Percentiles rank a stretch among this genome's conserved stretches.
Conservation (phyloP, 2,329 filamentous ascomycete genomes). For the Pseudonectria foliicola region DNA sequence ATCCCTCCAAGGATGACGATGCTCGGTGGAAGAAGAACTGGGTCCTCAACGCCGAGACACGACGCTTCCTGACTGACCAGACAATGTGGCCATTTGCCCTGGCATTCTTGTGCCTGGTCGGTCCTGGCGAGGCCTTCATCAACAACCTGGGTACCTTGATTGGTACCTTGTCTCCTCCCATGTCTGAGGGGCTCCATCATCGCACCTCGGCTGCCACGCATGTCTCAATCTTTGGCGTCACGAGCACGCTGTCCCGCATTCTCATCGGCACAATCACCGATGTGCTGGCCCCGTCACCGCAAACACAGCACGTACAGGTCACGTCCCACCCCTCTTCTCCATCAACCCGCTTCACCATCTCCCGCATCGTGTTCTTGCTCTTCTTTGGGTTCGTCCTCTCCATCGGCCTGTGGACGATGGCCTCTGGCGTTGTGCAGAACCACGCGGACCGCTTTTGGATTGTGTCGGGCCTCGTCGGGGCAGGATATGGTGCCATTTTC, state of each 20-base stretch:
- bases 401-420: constrained; percentile 68
- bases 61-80: constrained; percentile 72
- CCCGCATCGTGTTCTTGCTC: constrained; percentile 73
- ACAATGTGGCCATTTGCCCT: constrained; percentile 95
- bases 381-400: constrained; percentile 68
- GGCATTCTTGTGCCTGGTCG: constrained; percentile 88
- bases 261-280: constrained; percentile 85
- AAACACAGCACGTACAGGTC: constrained; percentile 50
- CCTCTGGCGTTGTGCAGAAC: constrained; percentile 66
- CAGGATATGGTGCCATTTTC: constrained; percentile 90
- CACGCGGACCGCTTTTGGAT: constrained; percentile 77
- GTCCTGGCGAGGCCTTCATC: constrained; percentile 94
- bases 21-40: constrained; percentile 72
- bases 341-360: constrained; percentile 51
- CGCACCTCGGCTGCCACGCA: constrained; percentile 71
- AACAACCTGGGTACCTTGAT: constrained; percentile 96
- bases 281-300: constrained; percentile 65
- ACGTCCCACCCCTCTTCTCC: constrained; percentile 18
- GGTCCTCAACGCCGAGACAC: constrained; percentile 86
- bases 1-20: constrained; percentile 37
- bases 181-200: constrained; percentile 31
- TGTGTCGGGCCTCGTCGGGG: constrained; percentile 75
- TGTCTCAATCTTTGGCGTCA: constrained; percentile 85
- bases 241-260: constrained; percentile 85
- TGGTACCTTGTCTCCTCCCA: constrained; percentile 66